Base-by-base conservation (phyloP, 1,284 basidiomycete species). In the Pisolithus thermaeus region DNA sequence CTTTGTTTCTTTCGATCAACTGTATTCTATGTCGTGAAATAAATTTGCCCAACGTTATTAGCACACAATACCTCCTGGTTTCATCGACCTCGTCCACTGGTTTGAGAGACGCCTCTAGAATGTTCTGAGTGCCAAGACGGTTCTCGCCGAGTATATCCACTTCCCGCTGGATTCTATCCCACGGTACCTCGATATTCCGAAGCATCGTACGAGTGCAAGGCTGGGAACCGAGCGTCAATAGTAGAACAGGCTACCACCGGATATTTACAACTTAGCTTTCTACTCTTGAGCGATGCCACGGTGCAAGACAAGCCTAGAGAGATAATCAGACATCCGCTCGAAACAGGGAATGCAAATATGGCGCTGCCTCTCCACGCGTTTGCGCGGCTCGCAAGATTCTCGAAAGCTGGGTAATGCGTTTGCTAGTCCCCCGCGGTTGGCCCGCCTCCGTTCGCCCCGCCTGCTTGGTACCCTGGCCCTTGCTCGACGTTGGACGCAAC, bases 111-210 rank as follows among this genome's bases (percentile, higher is more conserved):
- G 82, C 59, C 71, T n/a, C n/a, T n/a, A 78, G 16, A 35, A 70
- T 81, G 52, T 83, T 83, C 59, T 83, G 78, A 77, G 77, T 83
- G 4, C 78, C 77, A 0, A 76, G 77, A 76, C 79, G 0, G 79
- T 80, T 5, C 71, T 81, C 8, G 67, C 74, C 8, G 81, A 80
- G 0, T 75, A 79, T 50, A 70, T 83, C 39, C 82, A 82, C 54
- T 57, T 82, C 25, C 80, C 78, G 0, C 77, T 79, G 0, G 82
- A 83, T 27, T 65, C 60, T 32, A 54, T 28, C n/a, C 50, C 64
- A 11, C 54, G 58, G 4, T 62, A 60, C 16, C 81, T 83, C 58
- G 79, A 80, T 56, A 61, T 82, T 49, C 62, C 30, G 65, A 65
- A 43, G 77, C 80, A 5, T 82, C 80, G 79, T 83, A 83, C 49